These are phyloP conservation scores for Epichloe hybrida DNA, from an alignment of 2,329 filamentous ascomycete species.

Conservation along the genomic window DNA sequence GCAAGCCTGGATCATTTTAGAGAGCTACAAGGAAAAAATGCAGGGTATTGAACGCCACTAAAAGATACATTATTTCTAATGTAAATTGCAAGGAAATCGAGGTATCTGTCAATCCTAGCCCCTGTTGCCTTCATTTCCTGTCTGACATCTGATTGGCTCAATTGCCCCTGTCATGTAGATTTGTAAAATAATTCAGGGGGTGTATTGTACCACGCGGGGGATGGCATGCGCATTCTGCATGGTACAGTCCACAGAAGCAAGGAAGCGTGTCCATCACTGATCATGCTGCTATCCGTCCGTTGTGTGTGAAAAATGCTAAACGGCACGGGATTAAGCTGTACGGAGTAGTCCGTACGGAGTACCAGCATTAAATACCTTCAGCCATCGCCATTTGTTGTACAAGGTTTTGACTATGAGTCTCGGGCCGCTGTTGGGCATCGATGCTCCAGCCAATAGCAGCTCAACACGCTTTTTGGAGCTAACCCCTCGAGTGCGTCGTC, in stretches of 20 bases:
- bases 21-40: too few species aligned
- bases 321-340: background rate
- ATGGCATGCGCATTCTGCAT: background rate
- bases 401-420: slow-evolving; percentile 3
- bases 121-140: too few species aligned
- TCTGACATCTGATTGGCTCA: too few species aligned
- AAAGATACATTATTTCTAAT: too few species aligned
- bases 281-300: background rate
- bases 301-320: background rate
- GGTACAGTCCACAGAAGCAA: background rate
- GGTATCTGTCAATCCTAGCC: too few species aligned
- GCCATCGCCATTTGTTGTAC: slow-evolving; percentile 1
- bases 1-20: too few species aligned
- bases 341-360: background rate
- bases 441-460: slow-evolving; percentile 24
- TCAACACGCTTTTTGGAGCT: slow-evolving; percentile 15
- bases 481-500: background rate
- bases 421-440: slow-evolving; percentile 23
- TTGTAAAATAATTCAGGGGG: too few species aligned
- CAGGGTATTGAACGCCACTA: too few species aligned
- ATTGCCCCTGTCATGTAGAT: too few species aligned
- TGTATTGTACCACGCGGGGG: background rate
- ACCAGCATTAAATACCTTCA: background rate
- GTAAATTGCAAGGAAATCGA: too few species aligned
- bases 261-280: background rate